Percentiles rank a stretch among this genome's conserved stretches.
Conservation (phyloP, 2,329 filamentous ascomycete genomes). For the Diaporthe vexans region DNA sequence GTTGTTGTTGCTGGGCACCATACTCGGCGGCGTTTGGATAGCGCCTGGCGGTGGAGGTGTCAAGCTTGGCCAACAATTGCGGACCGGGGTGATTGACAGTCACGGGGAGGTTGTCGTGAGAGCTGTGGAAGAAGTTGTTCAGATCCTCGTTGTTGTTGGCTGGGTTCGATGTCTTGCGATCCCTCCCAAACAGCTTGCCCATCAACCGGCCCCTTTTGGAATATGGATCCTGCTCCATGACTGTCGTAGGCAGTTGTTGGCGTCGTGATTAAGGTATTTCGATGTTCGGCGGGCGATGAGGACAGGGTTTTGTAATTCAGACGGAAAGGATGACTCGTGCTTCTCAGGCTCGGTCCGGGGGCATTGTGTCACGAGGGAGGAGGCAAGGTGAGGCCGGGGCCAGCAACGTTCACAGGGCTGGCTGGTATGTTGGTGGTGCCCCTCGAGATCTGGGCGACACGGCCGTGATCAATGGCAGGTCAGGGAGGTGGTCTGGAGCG, state of each 20-base stretch:
- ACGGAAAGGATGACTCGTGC: conserved; percentile 37
- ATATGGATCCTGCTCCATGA: conserved; percentile 39
- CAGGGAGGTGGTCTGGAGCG: background rate
- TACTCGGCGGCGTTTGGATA: conserved; percentile 68
- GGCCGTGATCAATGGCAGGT: conserved; percentile 40
- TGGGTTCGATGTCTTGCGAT: conserved; percentile 52
- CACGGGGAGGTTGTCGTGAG: conserved; percentile 68
- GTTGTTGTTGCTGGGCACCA: conserved; percentile 49
- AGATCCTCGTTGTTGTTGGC: conserved; percentile 56
- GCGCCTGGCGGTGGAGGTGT: conserved; percentile 67
- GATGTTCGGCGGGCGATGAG: conserved; percentile 6
- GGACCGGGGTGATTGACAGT: conserved; percentile 61
- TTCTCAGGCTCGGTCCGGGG: conserved; percentile 35
- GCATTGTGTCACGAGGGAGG: conserved; percentile 33
- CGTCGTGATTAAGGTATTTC: conserved; percentile 4
- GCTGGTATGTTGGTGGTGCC: conserved; percentile 3
- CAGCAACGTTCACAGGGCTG: conserved; percentile 22
- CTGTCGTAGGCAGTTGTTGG: conserved; percentile 7
- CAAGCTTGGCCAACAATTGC: conserved; percentile 65
- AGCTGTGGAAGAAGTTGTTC: conserved; percentile 71
- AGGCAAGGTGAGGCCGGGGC: background rate
- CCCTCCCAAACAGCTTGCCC: conserved; percentile 71
- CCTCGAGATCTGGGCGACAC: conserved; percentile 30
- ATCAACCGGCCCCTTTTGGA: conserved; percentile 68
- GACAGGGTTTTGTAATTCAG: conserved; percentile 15